Base-by-base conservation (phyloP, 2,329 filamentous ascomycete genomes). In the Apiospora aurea region DNA sequence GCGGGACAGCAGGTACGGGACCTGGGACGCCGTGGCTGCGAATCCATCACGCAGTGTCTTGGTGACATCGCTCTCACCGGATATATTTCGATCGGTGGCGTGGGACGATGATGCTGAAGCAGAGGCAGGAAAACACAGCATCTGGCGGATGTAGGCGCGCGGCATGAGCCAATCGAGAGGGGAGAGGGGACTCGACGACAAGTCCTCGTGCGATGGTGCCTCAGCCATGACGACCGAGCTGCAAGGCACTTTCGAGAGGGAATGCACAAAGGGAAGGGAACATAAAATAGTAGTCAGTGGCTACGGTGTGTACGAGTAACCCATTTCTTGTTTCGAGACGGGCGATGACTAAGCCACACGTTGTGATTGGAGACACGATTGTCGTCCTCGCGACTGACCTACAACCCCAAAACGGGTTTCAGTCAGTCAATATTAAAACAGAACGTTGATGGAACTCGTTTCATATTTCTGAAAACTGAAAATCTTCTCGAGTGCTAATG, bases 141-240 rank as follows among this genome's bases (percentile, higher is more conserved):
- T 75, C 66, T 80, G 78, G 26, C 76, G 75, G 21, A 80, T 70
- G 69, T 79, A 80, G 44, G 71, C 71, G 26, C 74, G 74, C 51
- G 79, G 79, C 78, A 80, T 79, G 34, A 79, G 72, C 57, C 69
- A 74, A 38, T 80, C 78, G 21, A 80, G 71, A 10, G 78, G 74
- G n/a, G 78, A 73, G 5, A 72, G 67, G 11, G 67, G n/a, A 10
- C 16, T 26, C 8, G 29, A 16, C 14, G n/a, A 26, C 41, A 14
- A 26, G n/a, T 51, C n/a, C 14, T 26, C 49, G 10, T 51, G 6
- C 49, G 49, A 26, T 11, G 11, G 8, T 14, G 49, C 21, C 10
- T 10, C n/a, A 1, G n/a, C 49, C 49, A 51, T 51, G n/a, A 24
- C 49, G 10, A 51, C 10, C 13, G 24, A 8, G n/a, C 47, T 21